Base-by-base conservation (phyloP, 1,139 yeast genomes). In the Hyphopichia burtonii region DNA sequence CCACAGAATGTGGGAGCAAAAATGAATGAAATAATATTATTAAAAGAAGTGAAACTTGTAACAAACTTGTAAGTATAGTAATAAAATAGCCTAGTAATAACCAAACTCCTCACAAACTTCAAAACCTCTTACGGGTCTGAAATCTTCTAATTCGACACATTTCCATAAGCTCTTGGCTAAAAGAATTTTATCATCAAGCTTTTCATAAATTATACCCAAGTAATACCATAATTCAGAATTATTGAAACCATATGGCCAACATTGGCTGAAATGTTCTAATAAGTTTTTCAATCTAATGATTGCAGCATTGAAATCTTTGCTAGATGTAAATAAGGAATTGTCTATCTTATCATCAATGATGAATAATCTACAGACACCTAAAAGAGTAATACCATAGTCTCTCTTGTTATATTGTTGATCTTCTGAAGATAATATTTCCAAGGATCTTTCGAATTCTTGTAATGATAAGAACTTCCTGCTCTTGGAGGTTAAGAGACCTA, bases 151-250 rank as follows among this genome's bases (percentile, higher is more conserved):
- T 48, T 79, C 82, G 17, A 87, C 76, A 56, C 88, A 77, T 54
- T 68, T 77, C 83, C 91, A 80, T 48, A 86, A 66, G 23, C 86
- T 73, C 40, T 68, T 59, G 22, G 76, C 75, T 44, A 82, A 71
- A 42, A 76, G 68, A 2, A 70, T 64, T 44, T 67, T 69, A 53
- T 86, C 89, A 36, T 79, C 84, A 37, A 80, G 70, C 22, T 59
- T 65, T 51, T 84, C 93, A 56, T 85, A 85, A 31, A 86, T 72
- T 51, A 75, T 66, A 3, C 90, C 79, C 47, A 88, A 69, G 45
- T 78, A 74, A 75, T 80, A 83, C 89, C 94, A 86, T 12, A 85
- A 74, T 58, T 88, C 96, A 1, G 87, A 68, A 27, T 72, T 69
- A 53, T 77, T 76, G 46, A 75, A 65, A 2, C 88, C 94, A 34